phyloP scores from a whole-genome alignment of 768 basidiomycete genomes.

The Chalciporus pseudorubinellus region DNA sequence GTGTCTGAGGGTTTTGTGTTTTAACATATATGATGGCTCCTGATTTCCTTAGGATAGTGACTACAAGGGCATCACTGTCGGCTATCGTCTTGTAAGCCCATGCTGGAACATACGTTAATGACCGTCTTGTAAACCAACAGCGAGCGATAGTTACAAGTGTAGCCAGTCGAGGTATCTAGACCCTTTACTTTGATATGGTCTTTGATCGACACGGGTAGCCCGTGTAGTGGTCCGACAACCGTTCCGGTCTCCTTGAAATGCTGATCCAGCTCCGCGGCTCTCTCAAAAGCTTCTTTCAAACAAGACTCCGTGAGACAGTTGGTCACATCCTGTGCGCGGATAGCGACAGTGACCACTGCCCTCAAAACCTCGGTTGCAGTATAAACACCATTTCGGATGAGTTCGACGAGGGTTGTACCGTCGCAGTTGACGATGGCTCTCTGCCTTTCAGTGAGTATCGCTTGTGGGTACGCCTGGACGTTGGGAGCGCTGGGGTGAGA shows the following conservation, averaged over 20 bases:
- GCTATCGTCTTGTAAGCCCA: constrained; percentile 41
- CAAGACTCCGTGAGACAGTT: constrained; percentile 61
- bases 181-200: constrained; percentile 48
- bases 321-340: constrained; percentile 35
- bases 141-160: constrained; percentile 16
- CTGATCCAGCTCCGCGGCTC: constrained; percentile 50
- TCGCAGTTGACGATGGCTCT: constrained; percentile 30
- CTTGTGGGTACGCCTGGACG: constrained; percentile 29
- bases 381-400: constrained; percentile 20
- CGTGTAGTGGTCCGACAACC: constrained; percentile 45
- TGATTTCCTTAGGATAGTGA: constrained; percentile 42
- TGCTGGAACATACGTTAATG: constrained; percentile 25
- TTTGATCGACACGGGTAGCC: constrained; percentile 45
- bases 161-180: constrained; percentile 39
- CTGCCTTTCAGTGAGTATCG: constrained; percentile 23
- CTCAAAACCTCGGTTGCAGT: constrained; percentile 26
- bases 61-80: constrained; percentile 42
- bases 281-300: constrained; percentile 46
- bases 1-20: constrained; percentile 51
- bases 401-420: constrained; percentile 27
- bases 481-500: constrained; percentile 8
- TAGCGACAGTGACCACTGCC: constrained; percentile 27
- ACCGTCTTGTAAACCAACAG: background rate
- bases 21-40: constrained; percentile 47
- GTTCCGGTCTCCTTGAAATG: constrained; percentile 45